These are phyloP conservation scores for Boletus sp. DNA, from an alignment of 1,284 basidiomycete species.

Conservation along the genomic window DNA sequence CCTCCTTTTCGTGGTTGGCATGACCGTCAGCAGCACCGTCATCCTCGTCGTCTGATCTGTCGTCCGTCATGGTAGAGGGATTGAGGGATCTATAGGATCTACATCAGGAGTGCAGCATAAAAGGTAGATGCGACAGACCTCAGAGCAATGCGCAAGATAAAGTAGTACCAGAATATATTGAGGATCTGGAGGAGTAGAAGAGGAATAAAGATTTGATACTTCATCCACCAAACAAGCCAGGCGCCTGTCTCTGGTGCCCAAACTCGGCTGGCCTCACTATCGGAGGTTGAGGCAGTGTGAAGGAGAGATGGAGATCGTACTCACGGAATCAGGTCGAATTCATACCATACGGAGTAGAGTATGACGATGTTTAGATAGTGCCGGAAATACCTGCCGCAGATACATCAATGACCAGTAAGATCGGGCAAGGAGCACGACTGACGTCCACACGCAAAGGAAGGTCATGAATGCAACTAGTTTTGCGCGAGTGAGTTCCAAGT, in stretches of 20 bases:
- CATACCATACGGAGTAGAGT: constrained; percentile 80
- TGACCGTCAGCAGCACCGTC: constrained; percentile 32
- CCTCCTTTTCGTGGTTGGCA: constrained; percentile 31
- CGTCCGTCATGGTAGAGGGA: constrained; percentile 35
- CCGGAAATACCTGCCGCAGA: constrained; percentile 77
- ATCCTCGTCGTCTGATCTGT: constrained; percentile 69
- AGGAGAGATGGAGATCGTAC: constrained; percentile 32
- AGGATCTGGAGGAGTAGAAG: constrained; percentile 74
- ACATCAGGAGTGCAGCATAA: not conserved
- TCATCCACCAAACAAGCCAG: constrained; percentile 79
- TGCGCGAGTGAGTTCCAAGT: constrained; percentile 64
- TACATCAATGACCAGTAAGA: not conserved
- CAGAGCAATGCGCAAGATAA: constrained; percentile 68
- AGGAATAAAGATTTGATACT: constrained; percentile 75
- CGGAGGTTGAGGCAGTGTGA: not conserved
- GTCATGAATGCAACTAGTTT: constrained; percentile 65
- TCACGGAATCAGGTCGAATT: constrained; percentile 80
- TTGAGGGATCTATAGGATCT: constrained; percentile 14
- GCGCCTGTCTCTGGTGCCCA: constrained; percentile 65
- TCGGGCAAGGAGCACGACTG: constrained; percentile 32
- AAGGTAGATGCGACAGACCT: constrained; percentile 32
- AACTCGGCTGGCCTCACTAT: constrained; percentile 52
- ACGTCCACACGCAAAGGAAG: constrained; percentile 83
- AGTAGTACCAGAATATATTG: constrained; percentile 89
- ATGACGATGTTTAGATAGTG: constrained; percentile 90